These are phyloP conservation scores for Auricularia heimuer DNA, from an alignment of 768 basidiomycete genomes.

Conservation along the genomic window DNA sequence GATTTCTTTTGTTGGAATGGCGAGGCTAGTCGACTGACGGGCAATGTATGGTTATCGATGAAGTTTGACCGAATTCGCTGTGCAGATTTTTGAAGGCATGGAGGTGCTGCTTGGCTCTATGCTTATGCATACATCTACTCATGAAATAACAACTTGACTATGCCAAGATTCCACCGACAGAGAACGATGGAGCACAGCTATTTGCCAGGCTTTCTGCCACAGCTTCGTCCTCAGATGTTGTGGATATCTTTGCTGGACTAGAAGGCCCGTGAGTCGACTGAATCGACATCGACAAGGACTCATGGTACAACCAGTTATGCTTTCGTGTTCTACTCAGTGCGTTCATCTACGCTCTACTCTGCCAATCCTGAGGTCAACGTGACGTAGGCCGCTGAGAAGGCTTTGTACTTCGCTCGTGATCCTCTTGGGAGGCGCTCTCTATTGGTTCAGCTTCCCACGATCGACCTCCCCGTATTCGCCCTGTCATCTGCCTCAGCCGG, in stretches of 20 bases:
- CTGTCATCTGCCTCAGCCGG: conserved; percentile 60
- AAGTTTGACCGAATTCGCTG: not conserved
- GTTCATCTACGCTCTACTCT: conserved; percentile 11
- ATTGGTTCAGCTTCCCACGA: conserved; percentile 52
- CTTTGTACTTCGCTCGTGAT: conserved; percentile 69
- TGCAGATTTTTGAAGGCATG: conserved; percentile 69
- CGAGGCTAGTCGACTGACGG: conserved; percentile 39
- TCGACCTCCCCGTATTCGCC: conserved; percentile 40
- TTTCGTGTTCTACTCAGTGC: conserved; percentile 67
- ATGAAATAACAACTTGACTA: not conserved
- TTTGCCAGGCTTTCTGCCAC: conserved; percentile 23
- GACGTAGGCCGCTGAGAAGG: conserved; percentile 9
- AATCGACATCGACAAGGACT: not conserved
- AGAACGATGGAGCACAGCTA: conserved; percentile 65
- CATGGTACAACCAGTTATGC: conserved; percentile 47
- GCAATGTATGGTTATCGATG: conserved; percentile 7
- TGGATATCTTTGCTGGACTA: conserved; percentile 42
- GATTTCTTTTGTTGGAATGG: conserved; percentile 81
- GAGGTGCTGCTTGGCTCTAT: conserved; percentile 33
- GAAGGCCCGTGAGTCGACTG: conserved; percentile 68
- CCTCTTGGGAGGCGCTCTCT: conserved; percentile 83
- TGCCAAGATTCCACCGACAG: conserved; percentile 40
- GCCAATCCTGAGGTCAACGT: not conserved
- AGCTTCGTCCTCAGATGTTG: conserved; percentile 31
- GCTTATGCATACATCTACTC: not conserved